Base-by-base conservation (phyloP, 345 rosid genomes). In the Populus simonii region DNA sequence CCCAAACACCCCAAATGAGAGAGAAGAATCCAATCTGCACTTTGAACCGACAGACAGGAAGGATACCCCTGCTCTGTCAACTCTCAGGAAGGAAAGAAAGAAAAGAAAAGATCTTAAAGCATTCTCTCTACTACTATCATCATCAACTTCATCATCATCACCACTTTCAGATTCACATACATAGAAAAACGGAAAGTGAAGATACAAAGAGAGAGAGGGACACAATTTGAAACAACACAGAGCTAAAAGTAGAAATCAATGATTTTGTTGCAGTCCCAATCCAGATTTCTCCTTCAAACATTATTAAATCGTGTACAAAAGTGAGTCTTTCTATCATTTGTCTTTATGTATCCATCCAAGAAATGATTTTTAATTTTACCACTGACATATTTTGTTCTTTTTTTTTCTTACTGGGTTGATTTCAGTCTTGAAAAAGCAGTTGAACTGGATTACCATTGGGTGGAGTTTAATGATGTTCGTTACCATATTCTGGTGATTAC, bases 381-480 rank as follows among this genome's bases (percentile, higher is more conserved):
- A 20, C 43, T 13, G 18, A 63, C 17, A 35, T 63, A 15, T 38
- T 72, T 73, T 53, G 7, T 68, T 74, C 7, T 1, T 68, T 73
- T 69, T 1, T 68, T 73, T 69, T 36, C 35, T 78, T 27, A 33
- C 22, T 74, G 62, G 55, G 49, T 63, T 81, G 35, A 11, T 72
- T 72, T 78, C 90, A 93, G 99, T 78, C 90, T 94, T 79, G 97
- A 94, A 36, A 94, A 91, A 83, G 93, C 93, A 71, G 91, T 91
- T 76, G 98, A 96, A 82, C 75, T 92, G 78, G 99, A 96, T 79
- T 89, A 91, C 80, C 93, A 92, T 23, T 94, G 97, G 97, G 91
- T 94, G 66, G 99, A 94, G 79, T 96, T 96, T 70, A 94, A 88
- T 80, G 99, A 96, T 80, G 85, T 96, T 72, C 97, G 94, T 78